Evolutionary conservation across 768 basidiomycete species (phyloP), one percentile per base, ranked within the genome.

Genomic region (Plicaturopsis crispa): DNA sequence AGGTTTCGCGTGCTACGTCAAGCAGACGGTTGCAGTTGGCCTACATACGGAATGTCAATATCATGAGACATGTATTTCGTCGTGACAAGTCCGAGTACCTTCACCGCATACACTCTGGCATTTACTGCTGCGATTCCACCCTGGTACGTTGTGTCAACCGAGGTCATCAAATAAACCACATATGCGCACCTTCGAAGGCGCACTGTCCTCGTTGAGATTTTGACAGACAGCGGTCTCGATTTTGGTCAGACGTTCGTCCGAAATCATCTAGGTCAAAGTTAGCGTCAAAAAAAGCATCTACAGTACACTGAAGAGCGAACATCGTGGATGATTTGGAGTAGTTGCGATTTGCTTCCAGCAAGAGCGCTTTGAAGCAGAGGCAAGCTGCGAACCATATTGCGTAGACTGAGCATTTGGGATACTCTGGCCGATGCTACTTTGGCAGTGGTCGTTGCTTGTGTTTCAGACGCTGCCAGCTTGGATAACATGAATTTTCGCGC

Each of bases 1-100:
- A 97, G 0, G 93, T 93, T 56, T 90, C 90, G 3, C 96, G 75
- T 2, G 94, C 96, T 5, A 98, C 90, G 46, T 98, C 94, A 21
- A 99, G 79, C 7, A 94, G 67, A 20, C 77, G 76, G 47, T 90
- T 87, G 50, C 71, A 73, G 43, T 86, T 84, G 3, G 88, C 84
- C 74, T 84, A 33, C 5, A 35, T 22, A 22, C 31, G 18, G 23
- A 23, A 8, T 21, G 13, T 2, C 22, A 28, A 44, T 34, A 23
- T 14, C 19, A 7, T 28, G 26, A 14, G 6, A 32, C 23, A 31
- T 33, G 20, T 33, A 24, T n/a, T 24, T 19, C 18, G 19, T 30
- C 26, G 24, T 22, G 24, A 33, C 38, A 16, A 17, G 16, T 2
- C 0, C 33, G 34, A n/a, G 36, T 36, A 76, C 81, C 56, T 79